A percentile compares a stretch with the other conserved stretches of the same genome.
Conservation (phyloP, 257 asterid species). For the Solanum gandarillasii region DNA sequence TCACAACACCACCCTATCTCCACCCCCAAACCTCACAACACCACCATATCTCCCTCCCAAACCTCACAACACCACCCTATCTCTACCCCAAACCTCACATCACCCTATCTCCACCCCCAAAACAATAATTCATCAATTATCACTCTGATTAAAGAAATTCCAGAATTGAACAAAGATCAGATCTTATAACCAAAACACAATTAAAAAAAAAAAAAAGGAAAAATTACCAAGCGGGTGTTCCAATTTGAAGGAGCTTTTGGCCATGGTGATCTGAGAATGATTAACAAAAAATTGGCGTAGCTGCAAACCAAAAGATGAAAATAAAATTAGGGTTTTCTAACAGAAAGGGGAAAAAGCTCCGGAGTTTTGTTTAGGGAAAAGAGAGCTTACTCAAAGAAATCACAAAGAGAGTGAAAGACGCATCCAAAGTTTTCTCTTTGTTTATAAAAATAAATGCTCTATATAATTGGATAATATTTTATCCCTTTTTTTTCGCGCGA, state of each 20-base stretch:
- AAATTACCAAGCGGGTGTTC: slow-evolving; percentile 64
- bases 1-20: neutral
- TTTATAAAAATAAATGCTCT: neutral
- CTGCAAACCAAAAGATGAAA: neutral
- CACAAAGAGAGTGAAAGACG: neutral
- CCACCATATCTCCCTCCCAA: neutral
- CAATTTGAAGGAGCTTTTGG: slow-evolving; percentile 57
- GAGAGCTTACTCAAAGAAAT: neutral
- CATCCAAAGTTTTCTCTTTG: neutral
- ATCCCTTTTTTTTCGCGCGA: neutral
- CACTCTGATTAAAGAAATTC: neutral
- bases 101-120: neutral
- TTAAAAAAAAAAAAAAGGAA: neutral
- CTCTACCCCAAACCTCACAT: neutral
- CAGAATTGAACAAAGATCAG: neutral
- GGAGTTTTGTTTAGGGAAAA: neutral
- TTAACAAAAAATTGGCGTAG: neutral
- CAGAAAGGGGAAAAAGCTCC: neutral
- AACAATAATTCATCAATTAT: neutral
- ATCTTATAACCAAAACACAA: slow-evolving; percentile 5
- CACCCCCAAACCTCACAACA: neutral
- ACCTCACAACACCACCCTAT: neutral
- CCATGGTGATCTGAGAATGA: slow-evolving; percentile 30
- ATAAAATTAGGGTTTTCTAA: neutral
- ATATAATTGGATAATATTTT: neutral